Conservation (phyloP, 306 rosid species). For the Medicago lupulina region DNA sequence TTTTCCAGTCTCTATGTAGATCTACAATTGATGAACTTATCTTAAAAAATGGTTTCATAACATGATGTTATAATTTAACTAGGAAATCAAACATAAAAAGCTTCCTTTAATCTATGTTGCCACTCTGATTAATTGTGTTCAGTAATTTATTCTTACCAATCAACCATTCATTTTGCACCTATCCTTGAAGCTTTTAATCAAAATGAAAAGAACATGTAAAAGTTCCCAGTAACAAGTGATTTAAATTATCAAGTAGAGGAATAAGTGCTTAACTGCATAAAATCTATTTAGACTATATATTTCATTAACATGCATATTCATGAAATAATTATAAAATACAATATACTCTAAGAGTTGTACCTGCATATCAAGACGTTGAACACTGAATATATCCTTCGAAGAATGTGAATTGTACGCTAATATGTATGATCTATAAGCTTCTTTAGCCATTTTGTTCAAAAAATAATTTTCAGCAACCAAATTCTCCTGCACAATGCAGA, state of each 20-base stretch:
- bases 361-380: constrained; percentile 86
- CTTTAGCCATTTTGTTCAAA: constrained; percentile 82
- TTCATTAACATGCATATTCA: constrained; percentile 6
- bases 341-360: constrained; percentile 43
- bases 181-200: neutral
- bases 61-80: neutral
- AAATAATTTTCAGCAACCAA: constrained; percentile 66
- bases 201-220: constrained; percentile 1
- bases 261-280: neutral
- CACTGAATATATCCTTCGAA: constrained; percentile 89
- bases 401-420: constrained; percentile 89
- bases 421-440: constrained; percentile 83
- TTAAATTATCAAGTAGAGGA: neutral
- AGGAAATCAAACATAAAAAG: neutral
- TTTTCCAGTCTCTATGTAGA: neutral
- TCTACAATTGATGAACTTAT: neutral
- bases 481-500: constrained; percentile 67
- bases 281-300: constrained; percentile 5
- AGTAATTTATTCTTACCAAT: neutral
- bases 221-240: neutral
- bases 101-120: neutral
- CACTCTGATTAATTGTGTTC: neutral
- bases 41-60: neutral
- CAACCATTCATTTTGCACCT: neutral
- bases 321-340: constrained; percentile 1